A percentile compares a stretch with the other conserved stretches of the same genome.
Evolutionary conservation across 2,329 filamentous ascomycete genomes (phyloP).

Genomic region (Exophiala bonariae): DNA sequence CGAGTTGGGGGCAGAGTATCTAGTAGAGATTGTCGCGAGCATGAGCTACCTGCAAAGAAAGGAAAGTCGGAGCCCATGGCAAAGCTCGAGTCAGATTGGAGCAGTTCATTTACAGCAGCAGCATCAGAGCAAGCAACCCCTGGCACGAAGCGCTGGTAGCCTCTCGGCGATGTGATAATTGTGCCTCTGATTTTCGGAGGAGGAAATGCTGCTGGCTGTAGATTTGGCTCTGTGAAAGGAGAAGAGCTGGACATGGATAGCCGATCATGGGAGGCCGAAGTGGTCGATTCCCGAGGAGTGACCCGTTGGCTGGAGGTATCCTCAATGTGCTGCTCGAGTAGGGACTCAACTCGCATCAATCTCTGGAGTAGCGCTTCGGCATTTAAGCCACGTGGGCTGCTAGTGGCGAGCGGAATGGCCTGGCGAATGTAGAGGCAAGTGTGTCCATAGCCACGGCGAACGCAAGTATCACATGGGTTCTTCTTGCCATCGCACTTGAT

Average conservation of each 20-base stretch:
- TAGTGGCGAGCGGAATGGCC: too few relatives aligned
- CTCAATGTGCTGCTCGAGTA: conserved; percentile 36
- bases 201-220: conserved; percentile 31
- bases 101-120: conserved; percentile 11
- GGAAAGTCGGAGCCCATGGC: conserved; percentile 29
- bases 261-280: too few relatives aligned
- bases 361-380: conserved; percentile 36
- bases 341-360: conserved; percentile 37
- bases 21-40: conserved; percentile 33
- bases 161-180: conserved; percentile 30
- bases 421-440: conserved; percentile 39
- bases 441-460: conserved; percentile 37
- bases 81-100: conserved; percentile 9
- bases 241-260: conserved; percentile 22
- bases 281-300: too few relatives aligned
- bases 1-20: conserved; percentile 35
- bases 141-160: conserved; percentile 32
- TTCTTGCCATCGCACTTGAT: conserved; percentile 42
- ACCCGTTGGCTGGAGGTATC: too few relatives aligned
- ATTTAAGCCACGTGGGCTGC: too few relatives aligned
- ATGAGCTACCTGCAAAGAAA: conserved; percentile 29
- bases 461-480: conserved; percentile 42
- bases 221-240: conserved; percentile 27
- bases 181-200: conserved; percentile 28
- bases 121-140: conserved; percentile 31